phyloP scores from a whole-genome alignment of 2,329 filamentous ascomycete genomes.

The Ceratocystis cacaofunesta region DNA sequence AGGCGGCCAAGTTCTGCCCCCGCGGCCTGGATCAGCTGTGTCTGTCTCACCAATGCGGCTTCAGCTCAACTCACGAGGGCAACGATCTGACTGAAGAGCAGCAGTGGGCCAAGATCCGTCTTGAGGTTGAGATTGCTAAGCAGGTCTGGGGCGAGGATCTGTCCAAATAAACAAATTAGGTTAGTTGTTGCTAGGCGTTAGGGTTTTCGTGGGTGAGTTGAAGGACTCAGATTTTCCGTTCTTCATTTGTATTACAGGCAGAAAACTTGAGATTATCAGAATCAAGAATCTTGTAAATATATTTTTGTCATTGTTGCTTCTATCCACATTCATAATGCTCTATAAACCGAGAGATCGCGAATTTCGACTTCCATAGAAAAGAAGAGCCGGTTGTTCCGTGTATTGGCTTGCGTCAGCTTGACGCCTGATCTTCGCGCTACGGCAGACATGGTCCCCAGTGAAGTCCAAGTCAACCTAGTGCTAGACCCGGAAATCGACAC shows the following conservation, averaged over 20 bases:
- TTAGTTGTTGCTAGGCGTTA: background rate
- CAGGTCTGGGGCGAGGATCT: conserved; percentile 39
- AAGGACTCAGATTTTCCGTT: background rate
- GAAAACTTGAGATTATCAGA: background rate
- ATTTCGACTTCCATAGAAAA: too few species aligned
- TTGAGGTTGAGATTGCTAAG: conserved; percentile 52
- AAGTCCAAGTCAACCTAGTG: background rate
- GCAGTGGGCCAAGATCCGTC: conserved; percentile 55
- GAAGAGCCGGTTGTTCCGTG: background rate
- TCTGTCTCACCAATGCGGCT: conserved; percentile 55
- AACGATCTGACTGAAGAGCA: conserved; percentile 50
- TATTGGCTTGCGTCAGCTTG: background rate
- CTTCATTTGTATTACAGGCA: background rate
- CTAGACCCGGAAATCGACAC: background rate
- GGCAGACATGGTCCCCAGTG: background rate
- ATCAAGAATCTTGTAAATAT: background rate
- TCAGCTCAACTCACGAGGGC: conserved; percentile 48
- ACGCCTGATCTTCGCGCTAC: background rate
- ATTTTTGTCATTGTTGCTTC: background rate
- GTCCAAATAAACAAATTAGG: conserved; percentile 4
- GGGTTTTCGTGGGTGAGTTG: background rate
- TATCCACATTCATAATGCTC: background rate
- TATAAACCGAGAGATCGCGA: too few species aligned
- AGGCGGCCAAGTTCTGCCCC: conserved; percentile 51
- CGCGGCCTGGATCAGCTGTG: conserved; percentile 49